These are phyloP conservation scores for carrot (Daucus carota) DNA, from an alignment of 129 eudicot genomes.

Conservation along the genomic window DH1_v3.0 NC_030388.2:24303501-24304000, in stretches of 20 bases:
- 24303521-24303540: conserved; percentile 67
- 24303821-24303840: neutral
- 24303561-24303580: conserved; percentile 92
- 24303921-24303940: neutral
- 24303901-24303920: neutral
- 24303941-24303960: neutral
- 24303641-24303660: conserved; percentile 83
- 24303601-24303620: conserved; percentile 80
- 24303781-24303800: neutral
- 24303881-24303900: neutral
- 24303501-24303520: conserved; percentile 87
- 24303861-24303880: neutral
- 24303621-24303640: conserved; percentile 76
- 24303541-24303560: conserved; percentile 94
- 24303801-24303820: neutral
- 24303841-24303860: neutral
- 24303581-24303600: conserved; percentile 97
- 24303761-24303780: neutral
- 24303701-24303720: conserved; percentile 57
- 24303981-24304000: neutral
- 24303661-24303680: conserved; percentile 82
- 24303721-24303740: neutral
- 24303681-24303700: conserved; percentile 93
- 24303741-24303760: neutral
- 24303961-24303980: neutral